phyloP scores from a whole-genome alignment of 2,329 filamentous ascomycete genomes.

The Ophiostoma quercus region DNA sequence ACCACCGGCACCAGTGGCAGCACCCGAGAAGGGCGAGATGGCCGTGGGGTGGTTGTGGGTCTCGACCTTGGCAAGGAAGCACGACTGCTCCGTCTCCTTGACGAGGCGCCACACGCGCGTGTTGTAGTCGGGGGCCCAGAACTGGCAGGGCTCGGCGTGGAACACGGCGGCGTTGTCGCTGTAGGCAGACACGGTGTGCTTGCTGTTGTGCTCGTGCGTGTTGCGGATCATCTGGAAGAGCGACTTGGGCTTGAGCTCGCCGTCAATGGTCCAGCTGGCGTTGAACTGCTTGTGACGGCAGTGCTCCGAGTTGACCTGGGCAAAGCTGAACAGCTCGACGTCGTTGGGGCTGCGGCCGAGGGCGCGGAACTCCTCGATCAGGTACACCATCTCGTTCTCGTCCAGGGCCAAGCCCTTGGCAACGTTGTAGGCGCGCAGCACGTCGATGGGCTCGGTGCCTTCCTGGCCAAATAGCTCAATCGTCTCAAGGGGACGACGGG shows the following conservation, averaged over 20 bases:
- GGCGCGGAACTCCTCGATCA: conserved; percentile 75
- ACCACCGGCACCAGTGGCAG: conserved; percentile 89
- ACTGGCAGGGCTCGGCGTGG: conserved; percentile 63
- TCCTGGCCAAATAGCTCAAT: conserved; percentile 62
- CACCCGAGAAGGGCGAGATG: conserved; percentile 86
- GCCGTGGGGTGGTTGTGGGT: conserved; percentile 97
- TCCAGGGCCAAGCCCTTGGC: conserved; percentile 82
- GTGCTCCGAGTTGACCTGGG: conserved; percentile 97
- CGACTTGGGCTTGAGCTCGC: conserved; percentile 68
- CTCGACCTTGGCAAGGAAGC: conserved; percentile 85
- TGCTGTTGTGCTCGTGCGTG: conserved; percentile 76
- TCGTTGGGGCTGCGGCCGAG: conserved; percentile 69
- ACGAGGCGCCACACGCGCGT: conserved; percentile 84
- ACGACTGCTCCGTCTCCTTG: conserved; percentile 71
- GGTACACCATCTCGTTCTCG: conserved; percentile 82
- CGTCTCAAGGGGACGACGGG: conserved; percentile 60
- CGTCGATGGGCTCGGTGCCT: conserved; percentile 60
- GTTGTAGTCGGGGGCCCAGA: conserved; percentile 82
- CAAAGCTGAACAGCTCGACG: conserved; percentile 98
- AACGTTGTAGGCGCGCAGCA: conserved; percentile 77
- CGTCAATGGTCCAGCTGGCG: conserved; percentile 91
- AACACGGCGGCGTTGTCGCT: conserved; percentile 97
- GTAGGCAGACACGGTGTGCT: conserved; percentile 89
- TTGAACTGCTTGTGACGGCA: conserved; percentile 88
- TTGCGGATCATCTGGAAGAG: conserved; percentile 96